These are phyloP conservation scores for Solanum habrochaites DNA, from an alignment of 257 asterid species.

Conservation along the genomic window DNA sequence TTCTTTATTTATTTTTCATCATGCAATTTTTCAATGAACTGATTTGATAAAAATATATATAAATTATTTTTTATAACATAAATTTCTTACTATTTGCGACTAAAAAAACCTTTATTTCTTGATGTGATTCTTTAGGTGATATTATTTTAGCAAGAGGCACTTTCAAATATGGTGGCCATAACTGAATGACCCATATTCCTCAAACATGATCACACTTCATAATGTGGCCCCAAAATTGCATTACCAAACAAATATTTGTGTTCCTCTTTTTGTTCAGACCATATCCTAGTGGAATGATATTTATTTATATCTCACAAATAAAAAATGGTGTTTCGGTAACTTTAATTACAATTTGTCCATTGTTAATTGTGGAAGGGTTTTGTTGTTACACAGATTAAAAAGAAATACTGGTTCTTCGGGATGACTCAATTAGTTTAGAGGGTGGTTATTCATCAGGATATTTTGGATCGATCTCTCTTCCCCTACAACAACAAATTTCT, in stretches of 20 bases:
- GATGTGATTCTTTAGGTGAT: background rate
- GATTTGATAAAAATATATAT: background rate
- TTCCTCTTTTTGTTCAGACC: background rate
- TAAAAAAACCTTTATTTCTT: background rate
- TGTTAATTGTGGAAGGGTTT: background rate
- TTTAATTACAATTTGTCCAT: accelerated
- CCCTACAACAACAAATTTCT: no score
- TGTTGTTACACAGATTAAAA: background rate
- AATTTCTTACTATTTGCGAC: background rate
- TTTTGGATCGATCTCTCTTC: no score
- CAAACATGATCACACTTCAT: background rate
- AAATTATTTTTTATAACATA: background rate
- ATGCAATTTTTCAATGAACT: background rate
- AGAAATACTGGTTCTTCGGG: background rate
- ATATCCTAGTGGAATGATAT: background rate
- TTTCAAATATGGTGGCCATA: background rate
- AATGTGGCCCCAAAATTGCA: background rate
- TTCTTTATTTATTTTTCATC: background rate
- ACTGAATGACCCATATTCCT: background rate
- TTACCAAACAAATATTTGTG: background rate
- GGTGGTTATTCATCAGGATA: no score
- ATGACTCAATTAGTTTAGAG: no score
- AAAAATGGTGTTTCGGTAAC: accelerated
- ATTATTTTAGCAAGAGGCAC: background rate
- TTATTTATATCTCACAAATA: background rate